phyloP scores from a whole-genome alignment of 306 rosid species.

The Glycine tomentella region DNA sequence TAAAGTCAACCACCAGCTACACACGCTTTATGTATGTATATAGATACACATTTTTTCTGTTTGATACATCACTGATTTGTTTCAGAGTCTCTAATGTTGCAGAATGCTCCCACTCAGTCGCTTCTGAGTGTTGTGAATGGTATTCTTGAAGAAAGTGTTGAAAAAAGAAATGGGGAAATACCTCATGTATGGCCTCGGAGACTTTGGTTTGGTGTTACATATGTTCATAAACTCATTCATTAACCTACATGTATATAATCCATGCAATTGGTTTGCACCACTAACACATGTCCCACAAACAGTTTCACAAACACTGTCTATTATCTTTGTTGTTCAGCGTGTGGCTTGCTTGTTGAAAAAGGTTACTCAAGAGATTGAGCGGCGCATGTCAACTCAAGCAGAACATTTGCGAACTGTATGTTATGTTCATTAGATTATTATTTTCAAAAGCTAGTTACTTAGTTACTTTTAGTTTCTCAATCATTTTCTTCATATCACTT shows the following conservation, averaged over 20 bases:
- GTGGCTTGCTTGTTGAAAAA: conserved; percentile 87
- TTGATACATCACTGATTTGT: conserved; percentile 60
- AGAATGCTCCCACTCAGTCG: conserved; percentile 98
- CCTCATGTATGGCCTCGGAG: conserved; percentile 73
- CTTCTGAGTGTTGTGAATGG: conserved; percentile 87
- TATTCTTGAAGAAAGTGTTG: conserved; percentile 88
- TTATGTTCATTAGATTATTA: conserved; percentile 49
- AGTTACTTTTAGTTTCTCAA: conserved; percentile 18
- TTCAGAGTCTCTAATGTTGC: conserved; percentile 68
- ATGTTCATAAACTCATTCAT: conserved; percentile 26
- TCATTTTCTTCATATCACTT: conserved; percentile 17
- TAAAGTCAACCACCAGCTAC: not conserved
- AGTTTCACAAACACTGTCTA: conserved; percentile 38
- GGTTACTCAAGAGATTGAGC: conserved; percentile 93
- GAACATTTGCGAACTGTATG: conserved; percentile 89
- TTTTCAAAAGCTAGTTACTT: conserved; percentile 21
- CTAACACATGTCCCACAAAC: conserved; percentile 11
- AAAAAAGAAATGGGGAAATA: conserved; percentile 82
- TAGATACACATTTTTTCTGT: not conserved
- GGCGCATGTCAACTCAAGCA: conserved; percentile 93
- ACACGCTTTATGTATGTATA: not conserved
- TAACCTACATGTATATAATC: conserved; percentile 41
- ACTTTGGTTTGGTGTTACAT: conserved; percentile 35
- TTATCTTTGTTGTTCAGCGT: conserved; percentile 61
- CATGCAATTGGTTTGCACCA: conserved; percentile 41